Percentiles rank a stretch among this genome's conserved stretches.
Conservation (phyloP, 176 grass and related monocot species). For the Puccinellia tenuiflora region DNA sequence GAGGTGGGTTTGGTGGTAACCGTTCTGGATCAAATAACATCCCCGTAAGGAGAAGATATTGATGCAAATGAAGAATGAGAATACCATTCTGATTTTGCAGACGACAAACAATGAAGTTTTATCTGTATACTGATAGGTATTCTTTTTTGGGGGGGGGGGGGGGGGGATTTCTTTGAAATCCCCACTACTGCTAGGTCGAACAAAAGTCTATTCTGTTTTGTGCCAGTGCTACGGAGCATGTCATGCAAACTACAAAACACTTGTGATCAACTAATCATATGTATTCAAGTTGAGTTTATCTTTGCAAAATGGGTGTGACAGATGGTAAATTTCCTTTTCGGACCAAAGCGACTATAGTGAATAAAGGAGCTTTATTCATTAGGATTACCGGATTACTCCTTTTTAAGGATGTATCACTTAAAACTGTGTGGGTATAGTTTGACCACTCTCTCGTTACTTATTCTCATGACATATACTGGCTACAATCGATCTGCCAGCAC, state of each 20-base stretch:
- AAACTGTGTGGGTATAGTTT: too few relatives aligned
- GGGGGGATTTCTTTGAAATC: slow-evolving; percentile 11
- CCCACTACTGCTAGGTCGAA: neutral
- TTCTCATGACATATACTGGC: too few relatives aligned
- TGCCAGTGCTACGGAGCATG: neutral
- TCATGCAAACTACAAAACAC: neutral
- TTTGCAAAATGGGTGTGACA: neutral
- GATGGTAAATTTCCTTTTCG: too few relatives aligned
- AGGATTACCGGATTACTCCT: too few relatives aligned
- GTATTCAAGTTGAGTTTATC: neutral
- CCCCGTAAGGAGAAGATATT: slow-evolving; percentile 44
- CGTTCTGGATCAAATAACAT: slow-evolving; percentile 58
- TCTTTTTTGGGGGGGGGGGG: too few relatives aligned
- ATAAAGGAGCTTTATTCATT: too few relatives aligned
- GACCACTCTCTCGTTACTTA: too few relatives aligned
- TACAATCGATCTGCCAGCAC: too few relatives aligned
- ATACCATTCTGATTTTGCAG: slow-evolving; percentile 27
- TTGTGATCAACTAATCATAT: neutral
- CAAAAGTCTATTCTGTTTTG: neutral
- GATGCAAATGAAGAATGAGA: neutral
- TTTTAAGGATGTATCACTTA: too few relatives aligned
- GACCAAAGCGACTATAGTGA: too few relatives aligned
- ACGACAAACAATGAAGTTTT: neutral
- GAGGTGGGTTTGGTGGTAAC: slow-evolving; percentile 48
- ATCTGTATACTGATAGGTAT: slow-evolving; percentile 28